Base-by-base conservation (phyloP, 1,139 yeast species). In the Yamadazyma sp. region DNA sequence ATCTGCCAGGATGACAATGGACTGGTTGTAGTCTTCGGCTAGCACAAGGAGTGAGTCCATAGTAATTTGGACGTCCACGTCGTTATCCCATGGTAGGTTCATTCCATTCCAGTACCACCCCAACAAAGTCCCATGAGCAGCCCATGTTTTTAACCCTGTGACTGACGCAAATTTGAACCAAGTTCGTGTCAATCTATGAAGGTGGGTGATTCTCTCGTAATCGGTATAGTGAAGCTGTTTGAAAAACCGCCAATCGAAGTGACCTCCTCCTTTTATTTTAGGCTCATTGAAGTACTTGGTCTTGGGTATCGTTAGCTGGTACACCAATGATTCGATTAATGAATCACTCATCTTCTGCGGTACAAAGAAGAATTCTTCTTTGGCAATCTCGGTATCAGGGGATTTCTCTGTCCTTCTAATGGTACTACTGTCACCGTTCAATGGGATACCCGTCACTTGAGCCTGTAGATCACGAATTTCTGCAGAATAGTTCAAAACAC, bases 51-150 rank as follows among this genome's bases (percentile, higher is more conserved):
- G 54, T 3, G 80, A 68, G 2, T 53, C 52, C 43, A 69, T 57
- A 0, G 82, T 66, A 42, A 79, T 65, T 43, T 78, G 78, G 9
- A 78, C 79, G 52, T 80, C 86, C 29, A 79, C 51, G 51, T 80
- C 86, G 37, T 69, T 68, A 53, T 80, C 86, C 83, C 85, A 80
- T 0, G 85, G 84, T 51, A 79, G 56, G 12, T 64, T 70, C 50
- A 76, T 52, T 0, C 84, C 84, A 51, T 79, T 79, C 74, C 82
- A 76, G 48, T 70, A 67, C 77, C 83, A 80, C 1, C 83, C 82
- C 23, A 79, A 52, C 39, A 80, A 57, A 0, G 82, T 62, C 0
- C 86, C 86, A 57, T 79, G 83, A 2, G 78, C 78, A n/a, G 79
- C 54, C 80, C 83, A 80, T 2, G 82, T 66, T 29, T 62, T 57